Percentiles rank a stretch among this genome's conserved stretches.
phyloP scores from a whole-genome alignment of 805 yeast species.

The Pichia kluyveri region DNA sequence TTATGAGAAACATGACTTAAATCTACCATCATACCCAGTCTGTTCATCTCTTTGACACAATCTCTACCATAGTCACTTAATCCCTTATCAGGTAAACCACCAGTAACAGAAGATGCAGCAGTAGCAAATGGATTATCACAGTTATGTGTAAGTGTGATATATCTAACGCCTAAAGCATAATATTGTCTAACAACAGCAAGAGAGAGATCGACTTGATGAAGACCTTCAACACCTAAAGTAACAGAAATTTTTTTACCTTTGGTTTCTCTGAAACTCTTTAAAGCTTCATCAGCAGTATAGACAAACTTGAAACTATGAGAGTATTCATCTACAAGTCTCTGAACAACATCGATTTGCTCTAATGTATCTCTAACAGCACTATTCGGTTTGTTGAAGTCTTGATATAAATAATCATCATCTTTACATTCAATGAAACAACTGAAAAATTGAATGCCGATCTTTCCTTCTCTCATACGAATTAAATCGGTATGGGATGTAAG shows the following conservation, averaged over 20 bases:
- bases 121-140: conserved; percentile 53
- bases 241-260: conserved; percentile 31
- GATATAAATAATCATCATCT: conserved; percentile 28
- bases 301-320: conserved; percentile 33
- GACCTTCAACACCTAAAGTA: conserved; percentile 45
- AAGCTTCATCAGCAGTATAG: conserved; percentile 32
- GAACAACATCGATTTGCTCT: conserved; percentile 44
- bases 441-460: conserved; percentile 42
- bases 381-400: conserved; percentile 36
- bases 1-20: conserved; percentile 41
- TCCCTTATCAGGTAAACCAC: conserved; percentile 38
- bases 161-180: conserved; percentile 41
- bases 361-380: conserved; percentile 42
- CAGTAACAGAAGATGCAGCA: conserved; percentile 40
- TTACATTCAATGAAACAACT: conserved; percentile 41
- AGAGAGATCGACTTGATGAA: conserved; percentile 43
- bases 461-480: conserved; percentile 32
- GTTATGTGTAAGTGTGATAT: conserved; percentile 45
- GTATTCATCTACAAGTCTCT: conserved; percentile 34
- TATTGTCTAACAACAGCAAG: conserved; percentile 42
- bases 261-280: conserved; percentile 22
- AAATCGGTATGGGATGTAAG: conserved; percentile 38
- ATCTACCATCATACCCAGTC: conserved; percentile 47
- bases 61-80: conserved; percentile 32
- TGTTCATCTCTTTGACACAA: conserved; percentile 40